Conservation (phyloP, 2,329 filamentous ascomycete species). For the Fusarium luffae region DNA sequence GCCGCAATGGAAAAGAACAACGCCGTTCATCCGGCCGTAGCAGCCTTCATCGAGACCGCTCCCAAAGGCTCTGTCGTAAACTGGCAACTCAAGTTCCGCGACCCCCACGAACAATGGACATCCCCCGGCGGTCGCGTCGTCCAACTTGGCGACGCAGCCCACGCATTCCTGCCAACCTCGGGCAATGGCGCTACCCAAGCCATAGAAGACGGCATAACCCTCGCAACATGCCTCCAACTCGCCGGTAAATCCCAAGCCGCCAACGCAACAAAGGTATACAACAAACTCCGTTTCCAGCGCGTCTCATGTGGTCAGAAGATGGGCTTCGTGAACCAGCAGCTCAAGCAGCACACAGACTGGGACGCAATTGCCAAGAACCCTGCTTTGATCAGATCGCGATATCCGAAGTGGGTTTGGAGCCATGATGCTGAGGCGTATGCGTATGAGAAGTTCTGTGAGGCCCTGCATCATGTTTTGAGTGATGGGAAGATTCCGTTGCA, state of each 20-base stretch:
- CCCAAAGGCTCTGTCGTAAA: slow-evolving; percentile 33
- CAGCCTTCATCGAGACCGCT: slow-evolving; percentile 25
- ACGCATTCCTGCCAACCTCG: slow-evolving; percentile 27
- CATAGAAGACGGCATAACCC: slow-evolving; percentile 29
- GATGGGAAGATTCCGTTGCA: slow-evolving; percentile 20
- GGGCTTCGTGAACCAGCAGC: slow-evolving; percentile 30
- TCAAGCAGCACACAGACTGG: slow-evolving; percentile 34
- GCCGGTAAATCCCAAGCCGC: slow-evolving; percentile 12
- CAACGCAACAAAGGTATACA: slow-evolving; percentile 19
- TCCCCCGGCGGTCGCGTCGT: slow-evolving; percentile 27
- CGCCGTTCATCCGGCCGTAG: slow-evolving; percentile 22
- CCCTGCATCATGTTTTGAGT: slow-evolving; percentile 23
- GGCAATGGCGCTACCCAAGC: slow-evolving; percentile 32
- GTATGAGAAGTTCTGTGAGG: slow-evolving; percentile 35
- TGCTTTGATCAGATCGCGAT: slow-evolving; percentile 19
- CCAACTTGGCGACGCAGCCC: slow-evolving; percentile 28
- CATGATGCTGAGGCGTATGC: slow-evolving; percentile 32
- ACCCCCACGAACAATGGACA: slow-evolving; percentile 34
- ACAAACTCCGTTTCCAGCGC: slow-evolving; percentile 23
- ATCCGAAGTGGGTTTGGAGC: slow-evolving; percentile 32
- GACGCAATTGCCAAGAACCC: slow-evolving; percentile 32
- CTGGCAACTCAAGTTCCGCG: slow-evolving; percentile 35
- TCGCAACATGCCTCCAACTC: slow-evolving; percentile 25
- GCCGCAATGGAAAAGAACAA: slow-evolving; percentile 31
- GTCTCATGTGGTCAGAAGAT: slow-evolving; percentile 26